Conservation (phyloP, 129 eudicot genomes). For the Heracleum sosnowskyi region DNA sequence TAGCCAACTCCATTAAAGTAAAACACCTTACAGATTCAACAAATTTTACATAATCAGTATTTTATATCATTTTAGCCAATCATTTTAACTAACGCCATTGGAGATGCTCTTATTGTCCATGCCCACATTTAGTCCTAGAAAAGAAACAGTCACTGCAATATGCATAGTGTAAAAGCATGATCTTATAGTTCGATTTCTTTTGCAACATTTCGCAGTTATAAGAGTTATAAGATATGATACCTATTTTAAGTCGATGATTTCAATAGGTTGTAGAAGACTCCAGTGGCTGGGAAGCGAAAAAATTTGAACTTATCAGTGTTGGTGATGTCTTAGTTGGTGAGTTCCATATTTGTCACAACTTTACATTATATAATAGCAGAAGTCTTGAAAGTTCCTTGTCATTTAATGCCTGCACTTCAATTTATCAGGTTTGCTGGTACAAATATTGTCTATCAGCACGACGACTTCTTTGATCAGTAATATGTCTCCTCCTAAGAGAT, state of each 20-base stretch:
- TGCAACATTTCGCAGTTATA: not conserved
- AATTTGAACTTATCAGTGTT: slow-evolving; percentile 29
- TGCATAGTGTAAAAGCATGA: not conserved
- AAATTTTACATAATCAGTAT: too few species aligned
- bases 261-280: slow-evolving; percentile 42
- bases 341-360: slow-evolving; percentile 10
- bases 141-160: not conserved
- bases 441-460: slow-evolving; percentile 41
- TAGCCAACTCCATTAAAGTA: too few species aligned
- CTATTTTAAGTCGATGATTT: not conserved
- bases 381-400: slow-evolving; percentile 4
- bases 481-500: slow-evolving; percentile 82
- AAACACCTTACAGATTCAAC: too few species aligned
- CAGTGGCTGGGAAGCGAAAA: slow-evolving; percentile 42
- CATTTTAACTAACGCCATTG: too few species aligned
- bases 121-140: not conserved
- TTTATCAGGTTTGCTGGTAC: slow-evolving; percentile 47
- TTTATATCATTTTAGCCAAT: too few species aligned
- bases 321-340: slow-evolving; percentile 40
- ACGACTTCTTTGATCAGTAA: slow-evolving; percentile 51
- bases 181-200: not conserved
- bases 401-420: slow-evolving; percentile 8
- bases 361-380: not conserved
- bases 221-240: not conserved
- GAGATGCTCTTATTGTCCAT: too few species aligned